phyloP scores from a whole-genome alignment of 2,329 filamentous ascomycete species.

The Plenodomus lindquistii region DNA sequence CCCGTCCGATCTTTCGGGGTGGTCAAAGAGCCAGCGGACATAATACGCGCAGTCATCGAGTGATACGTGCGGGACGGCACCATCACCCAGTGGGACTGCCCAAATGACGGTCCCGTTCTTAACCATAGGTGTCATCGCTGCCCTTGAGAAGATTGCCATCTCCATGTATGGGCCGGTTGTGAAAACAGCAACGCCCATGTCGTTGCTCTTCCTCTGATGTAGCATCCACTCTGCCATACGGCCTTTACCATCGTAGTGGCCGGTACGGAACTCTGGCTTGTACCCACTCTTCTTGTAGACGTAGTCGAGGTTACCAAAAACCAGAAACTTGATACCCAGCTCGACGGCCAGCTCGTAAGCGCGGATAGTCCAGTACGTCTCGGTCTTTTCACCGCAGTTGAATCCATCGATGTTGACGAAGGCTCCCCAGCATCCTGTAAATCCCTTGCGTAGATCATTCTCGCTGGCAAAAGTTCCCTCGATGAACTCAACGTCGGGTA shows the following conservation, averaged over 20 bases:
- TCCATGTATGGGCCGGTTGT: slow-evolving; percentile 38
- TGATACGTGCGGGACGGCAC: slow-evolving; percentile 9
- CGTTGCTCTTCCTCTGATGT: neutral
- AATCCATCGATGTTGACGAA: slow-evolving; percentile 1
- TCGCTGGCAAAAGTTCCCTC: neutral
- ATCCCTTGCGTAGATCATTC: neutral
- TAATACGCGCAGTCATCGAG: slow-evolving; percentile 33
- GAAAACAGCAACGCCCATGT: slow-evolving; percentile 31
- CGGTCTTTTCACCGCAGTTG: slow-evolving; percentile 47
- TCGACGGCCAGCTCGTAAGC: slow-evolving; percentile 44
- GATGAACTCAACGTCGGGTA: neutral
- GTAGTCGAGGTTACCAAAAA: slow-evolving; percentile 57
- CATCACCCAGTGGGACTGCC: neutral
- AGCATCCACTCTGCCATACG: slow-evolving; percentile 33
- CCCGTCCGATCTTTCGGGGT: slow-evolving; percentile 24
- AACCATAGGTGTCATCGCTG: neutral
- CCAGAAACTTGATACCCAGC: slow-evolving; percentile 46
- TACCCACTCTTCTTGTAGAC: slow-evolving; percentile 54
- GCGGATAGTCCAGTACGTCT: slow-evolving; percentile 53
- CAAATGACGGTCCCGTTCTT: neutral
- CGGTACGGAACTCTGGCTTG: slow-evolving; percentile 35
- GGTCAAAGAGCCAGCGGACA: slow-evolving; percentile 36
- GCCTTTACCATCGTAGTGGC: slow-evolving; percentile 49
- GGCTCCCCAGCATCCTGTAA: neutral
- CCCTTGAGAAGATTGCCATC: slow-evolving; percentile 26